Evolutionary conservation across 2,329 filamentous ascomycete genomes (phyloP).

Genomic region (Xylariomycetidae sp.): DNA sequence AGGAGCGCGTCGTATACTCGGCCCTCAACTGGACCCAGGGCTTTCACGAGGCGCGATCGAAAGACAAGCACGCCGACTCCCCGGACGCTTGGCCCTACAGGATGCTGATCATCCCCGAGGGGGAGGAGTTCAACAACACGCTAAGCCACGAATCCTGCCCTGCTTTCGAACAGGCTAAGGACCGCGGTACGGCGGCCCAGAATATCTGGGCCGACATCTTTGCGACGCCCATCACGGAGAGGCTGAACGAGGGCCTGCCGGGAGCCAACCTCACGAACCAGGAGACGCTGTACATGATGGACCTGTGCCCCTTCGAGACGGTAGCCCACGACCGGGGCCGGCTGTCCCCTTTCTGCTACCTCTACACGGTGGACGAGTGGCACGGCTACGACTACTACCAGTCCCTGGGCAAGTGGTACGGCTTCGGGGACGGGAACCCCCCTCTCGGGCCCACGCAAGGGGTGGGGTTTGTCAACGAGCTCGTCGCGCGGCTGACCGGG

Average conservation of each 20-base stretch:
- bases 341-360: conserved; percentile 66
- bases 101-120: conserved; percentile 69
- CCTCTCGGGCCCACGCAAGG: conserved; percentile 75
- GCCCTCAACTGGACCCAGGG: conserved; percentile 72
- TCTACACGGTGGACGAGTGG: conserved; percentile 76
- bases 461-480: conserved; percentile 82
- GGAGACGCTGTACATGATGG: conserved; percentile 74
- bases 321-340: conserved; percentile 55
- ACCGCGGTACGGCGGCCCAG: conserved; percentile 48
- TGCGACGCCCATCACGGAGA: conserved; percentile 59
- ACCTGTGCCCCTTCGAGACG: conserved; percentile 81
- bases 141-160: conserved; percentile 70
- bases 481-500: conserved; percentile 73
- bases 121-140: conserved; percentile 68
- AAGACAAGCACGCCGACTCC: conserved; percentile 35
- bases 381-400: conserved; percentile 74
- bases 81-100: conserved; percentile 43
- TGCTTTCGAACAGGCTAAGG: conserved; percentile 59
- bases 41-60: conserved; percentile 54
- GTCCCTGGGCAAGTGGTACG: conserved; percentile 79
- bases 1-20: conserved; percentile 68
- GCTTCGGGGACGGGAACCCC: conserved; percentile 69
- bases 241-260: conserved; percentile 64
- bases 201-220: conserved; percentile 59
- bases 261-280: conserved; percentile 59